Base-by-base conservation (phyloP, 352 stramenopile genomes). In the Pythium dissimile region DNA sequence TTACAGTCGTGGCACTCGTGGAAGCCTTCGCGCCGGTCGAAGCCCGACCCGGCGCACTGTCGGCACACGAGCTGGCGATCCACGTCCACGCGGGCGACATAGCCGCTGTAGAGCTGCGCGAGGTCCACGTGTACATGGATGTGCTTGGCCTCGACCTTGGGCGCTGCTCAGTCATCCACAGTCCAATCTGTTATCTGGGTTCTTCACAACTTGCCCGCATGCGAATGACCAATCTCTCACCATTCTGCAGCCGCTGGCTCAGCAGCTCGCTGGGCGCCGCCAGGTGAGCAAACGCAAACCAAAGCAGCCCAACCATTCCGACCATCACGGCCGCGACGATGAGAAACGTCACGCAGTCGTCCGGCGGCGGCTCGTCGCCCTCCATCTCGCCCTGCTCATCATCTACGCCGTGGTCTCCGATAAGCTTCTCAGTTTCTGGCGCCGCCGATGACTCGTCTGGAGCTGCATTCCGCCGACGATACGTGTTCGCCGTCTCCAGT, bases 1-100 rank as follows among this genome's bases (percentile, higher is more conserved):
- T 75, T 47, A 35, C 72, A 80, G 26, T 67, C 65, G 50, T 69
- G 71, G 65, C 71, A 81, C 16, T 55, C 23, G 44, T 81, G 67
- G 49, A 77, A 79, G n/a, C 69, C 70, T 8, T 64, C 43, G 0
- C 48, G 60, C 11, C 64, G 35, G 30, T 81, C 69, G 24, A 74
- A 43, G 23, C 72, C 72, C 24, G 69, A 65, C 39, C 69, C 72
- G 18, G 49, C 67, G 37, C 72, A 82, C 21, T 75, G 64, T n/a
- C 59, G 47, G n/a, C 70, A 79, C n/a, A 77, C 61, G 24, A 75
- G 37, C 47, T 59, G 66, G 5, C 67, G 54, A 31, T 63, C 47
- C n/a, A 76, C 49, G 20, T 63, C 60, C 26, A 73, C 51, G 51
- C 66, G 48, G 5, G 57, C 41, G 5, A 46, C 5, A 48, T 75